Evolutionary conservation across 805 yeast species (phyloP).

Genomic region (Hanseniaspora occidentalis): DNA sequence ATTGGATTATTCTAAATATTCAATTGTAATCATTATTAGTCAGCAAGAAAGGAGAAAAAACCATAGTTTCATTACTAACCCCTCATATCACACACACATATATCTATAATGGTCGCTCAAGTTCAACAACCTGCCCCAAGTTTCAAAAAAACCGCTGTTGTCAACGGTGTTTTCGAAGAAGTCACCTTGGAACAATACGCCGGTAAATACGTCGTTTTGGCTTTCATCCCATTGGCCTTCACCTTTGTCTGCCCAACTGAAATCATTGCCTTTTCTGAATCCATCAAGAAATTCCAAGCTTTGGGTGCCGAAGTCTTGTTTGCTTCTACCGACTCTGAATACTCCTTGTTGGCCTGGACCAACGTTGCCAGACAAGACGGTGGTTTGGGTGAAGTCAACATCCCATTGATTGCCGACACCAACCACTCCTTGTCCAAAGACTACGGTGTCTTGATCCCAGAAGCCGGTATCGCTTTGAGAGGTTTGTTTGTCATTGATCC

Average conservation of each 20-base stretch:
- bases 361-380: slow-evolving; percentile 93
- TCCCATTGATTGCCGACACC: slow-evolving; percentile 93
- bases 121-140: slow-evolving; percentile 95
- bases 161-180: slow-evolving; percentile 94
- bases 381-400: slow-evolving; percentile 91
- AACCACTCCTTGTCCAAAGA: slow-evolving; percentile 90
- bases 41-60: neutral
- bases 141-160: slow-evolving; percentile 94
- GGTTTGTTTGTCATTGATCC: slow-evolving; percentile 98
- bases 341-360: slow-evolving; percentile 96
- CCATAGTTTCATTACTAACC: neutral
- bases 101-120: slow-evolving; percentile 61
- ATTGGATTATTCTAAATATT: no score
- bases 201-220: slow-evolving; percentile 96
- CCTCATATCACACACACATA: slow-evolving; percentile 1
- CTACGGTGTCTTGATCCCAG: slow-evolving; percentile 96
- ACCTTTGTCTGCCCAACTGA: slow-evolving; percentile 99
- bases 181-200: slow-evolving; percentile 86
- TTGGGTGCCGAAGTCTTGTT: slow-evolving; percentile 82
- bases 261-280: slow-evolving; percentile 96
- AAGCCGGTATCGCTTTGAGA: slow-evolving; percentile 93
- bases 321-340: slow-evolving; percentile 98
- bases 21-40: neutral
- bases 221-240: slow-evolving; percentile 97
- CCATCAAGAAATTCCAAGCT: slow-evolving; percentile 77